Conservation (phyloP, 2,329 filamentous ascomycete species). For the Ilyonectria sp. region DNA sequence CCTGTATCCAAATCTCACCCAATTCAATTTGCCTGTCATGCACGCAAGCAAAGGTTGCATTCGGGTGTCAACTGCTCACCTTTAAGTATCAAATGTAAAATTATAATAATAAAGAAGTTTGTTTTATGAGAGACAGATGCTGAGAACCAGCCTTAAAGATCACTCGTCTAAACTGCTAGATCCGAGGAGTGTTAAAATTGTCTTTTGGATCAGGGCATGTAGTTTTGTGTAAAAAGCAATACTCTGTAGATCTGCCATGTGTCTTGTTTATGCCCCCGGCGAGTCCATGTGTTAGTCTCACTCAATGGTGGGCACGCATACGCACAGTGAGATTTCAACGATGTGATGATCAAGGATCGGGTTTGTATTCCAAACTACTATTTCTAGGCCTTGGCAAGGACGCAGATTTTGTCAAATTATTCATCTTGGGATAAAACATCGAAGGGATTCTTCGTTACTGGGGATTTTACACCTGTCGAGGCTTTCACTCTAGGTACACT, state of each 20-base stretch:
- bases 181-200: too few species aligned
- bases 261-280: neutral
- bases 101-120: too few species aligned
- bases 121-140: too few species aligned
- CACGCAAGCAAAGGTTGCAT: too few species aligned
- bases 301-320: neutral
- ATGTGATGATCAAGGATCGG: neutral
- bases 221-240: too few species aligned
- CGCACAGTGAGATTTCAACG: neutral
- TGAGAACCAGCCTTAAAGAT: too few species aligned
- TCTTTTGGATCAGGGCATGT: too few species aligned
- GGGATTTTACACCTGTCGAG: constrained; percentile 11
- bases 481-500: constrained; percentile 5
- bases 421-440: constrained; percentile 41
- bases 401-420: constrained; percentile 9
- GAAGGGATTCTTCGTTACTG: constrained; percentile 42
- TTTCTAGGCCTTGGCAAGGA: neutral
- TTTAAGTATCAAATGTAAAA: too few species aligned
- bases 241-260: neutral
- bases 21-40: neutral
- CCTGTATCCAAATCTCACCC: neutral
- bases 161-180: too few species aligned
- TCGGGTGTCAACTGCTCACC: too few species aligned
- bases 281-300: neutral
- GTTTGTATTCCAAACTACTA: neutral